Conservation (phyloP, 176 grass and related monocot genomes). For the Ensete ventricosum region DNA sequence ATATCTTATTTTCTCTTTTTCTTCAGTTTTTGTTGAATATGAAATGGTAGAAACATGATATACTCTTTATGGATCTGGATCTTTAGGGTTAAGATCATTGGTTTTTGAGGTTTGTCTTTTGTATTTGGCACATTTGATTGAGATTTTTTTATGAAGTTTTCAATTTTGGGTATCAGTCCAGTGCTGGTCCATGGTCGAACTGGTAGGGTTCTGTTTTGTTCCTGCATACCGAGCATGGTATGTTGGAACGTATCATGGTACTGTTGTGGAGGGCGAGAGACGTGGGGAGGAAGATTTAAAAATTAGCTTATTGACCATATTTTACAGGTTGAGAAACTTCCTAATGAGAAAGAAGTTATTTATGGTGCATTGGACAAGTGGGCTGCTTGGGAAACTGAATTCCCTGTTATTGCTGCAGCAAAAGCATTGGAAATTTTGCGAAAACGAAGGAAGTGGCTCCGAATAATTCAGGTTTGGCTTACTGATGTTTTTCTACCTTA, state of each 20-base stretch:
- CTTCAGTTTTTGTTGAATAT: not conserved
- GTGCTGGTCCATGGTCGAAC: no score
- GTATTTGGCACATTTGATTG: not conserved
- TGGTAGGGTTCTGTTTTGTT: no score
- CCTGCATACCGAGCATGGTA: no score
- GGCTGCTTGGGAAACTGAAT: slow-evolving; percentile 78
- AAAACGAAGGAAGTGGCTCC: slow-evolving; percentile 50
- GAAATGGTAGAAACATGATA: not conserved
- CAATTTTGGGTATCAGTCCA: no score
- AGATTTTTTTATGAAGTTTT: no score
- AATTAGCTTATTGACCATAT: slow-evolving; percentile 23
- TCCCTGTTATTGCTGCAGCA: slow-evolving; percentile 61
- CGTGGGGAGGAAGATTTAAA: not conserved
- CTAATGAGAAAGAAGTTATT: slow-evolving; percentile 64
- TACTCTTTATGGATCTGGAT: not conserved
- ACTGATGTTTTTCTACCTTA: not conserved
- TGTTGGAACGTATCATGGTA: not conserved
- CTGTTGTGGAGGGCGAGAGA: not conserved
- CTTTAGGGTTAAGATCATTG: not conserved
- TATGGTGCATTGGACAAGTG: slow-evolving; percentile 81
- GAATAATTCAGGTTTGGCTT: slow-evolving; percentile 61
- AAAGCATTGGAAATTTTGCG: slow-evolving; percentile 75
- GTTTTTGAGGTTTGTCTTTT: not conserved
- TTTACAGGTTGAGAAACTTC: slow-evolving; percentile 60
- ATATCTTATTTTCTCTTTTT: not conserved